Base-by-base conservation (phyloP, 192 early-diverging fungal species). In the Backusella westeae region DNA sequence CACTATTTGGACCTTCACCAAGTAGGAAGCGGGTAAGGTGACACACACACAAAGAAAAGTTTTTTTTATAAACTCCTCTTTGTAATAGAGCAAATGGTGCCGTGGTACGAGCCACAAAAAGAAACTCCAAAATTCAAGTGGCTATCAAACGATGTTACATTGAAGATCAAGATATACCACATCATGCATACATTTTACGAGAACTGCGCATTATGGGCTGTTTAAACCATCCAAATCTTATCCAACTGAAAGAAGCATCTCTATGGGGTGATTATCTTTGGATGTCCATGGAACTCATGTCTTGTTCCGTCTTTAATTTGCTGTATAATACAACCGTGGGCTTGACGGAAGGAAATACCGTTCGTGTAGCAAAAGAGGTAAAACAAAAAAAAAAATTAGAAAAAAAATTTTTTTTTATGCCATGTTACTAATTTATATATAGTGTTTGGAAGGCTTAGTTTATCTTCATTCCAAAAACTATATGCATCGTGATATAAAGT, bases 401-500 rank as follows among this genome's bases (percentile, higher is more conserved):
- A 7, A 63, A 63, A 23, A 63, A 29, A 12, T 59, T 49, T 15
- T 49, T 49, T 49, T 49, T 52, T 19, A 7, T 52, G 15, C 4
- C 21, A 21, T 15, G 23, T 35, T 39, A 63, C 21, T 53, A 9
- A 52, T 52, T 23, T 38, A 29, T 72, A 49, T 23, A 32, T 74
- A 77, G 76, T 81, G 81, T 71, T 69, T 84, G 32, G 71, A 84
- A 72, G 85, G 85, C 21, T 69, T 86, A 23, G 74, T 84, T 9
- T 84, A 82, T 72, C 63, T 86, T 14, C 85, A 86, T 69, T 71
- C 69, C 26, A 78, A 81, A 29, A 84, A 84, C 56, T 84, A 82
- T 65, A 84, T 86, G 79, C 85, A 86, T 74, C 83, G 85, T 75
- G 85, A 86, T 80, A 74, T 86, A 71, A 86, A 86, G 72, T 81